phyloP scores from a whole-genome alignment of 805 yeast genomes.

The Starmerella floricola region DNA sequence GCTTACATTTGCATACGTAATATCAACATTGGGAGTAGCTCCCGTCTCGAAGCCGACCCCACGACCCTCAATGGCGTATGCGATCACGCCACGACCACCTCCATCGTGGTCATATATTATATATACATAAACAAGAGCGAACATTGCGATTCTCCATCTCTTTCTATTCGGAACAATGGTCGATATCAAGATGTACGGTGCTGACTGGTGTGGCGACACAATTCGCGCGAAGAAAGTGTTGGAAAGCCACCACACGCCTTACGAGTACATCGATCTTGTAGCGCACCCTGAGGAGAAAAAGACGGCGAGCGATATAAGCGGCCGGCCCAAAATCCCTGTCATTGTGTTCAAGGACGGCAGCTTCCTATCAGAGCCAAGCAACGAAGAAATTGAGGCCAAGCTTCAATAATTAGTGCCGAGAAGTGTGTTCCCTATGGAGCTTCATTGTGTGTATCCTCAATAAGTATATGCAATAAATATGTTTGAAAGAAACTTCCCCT shows the following conservation, averaged over 20 bases:
- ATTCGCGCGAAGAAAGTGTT: slow-evolving; percentile 19
- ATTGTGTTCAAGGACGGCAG: slow-evolving; percentile 19
- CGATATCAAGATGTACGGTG: slow-evolving; percentile 20
- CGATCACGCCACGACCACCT: no score
- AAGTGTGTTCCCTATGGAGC: no score
- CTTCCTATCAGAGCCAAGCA: slow-evolving; percentile 21
- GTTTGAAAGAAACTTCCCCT: no score
- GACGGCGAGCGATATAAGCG: slow-evolving; percentile 17
- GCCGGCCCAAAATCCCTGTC: slow-evolving; percentile 21
- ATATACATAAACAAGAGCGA: background rate
- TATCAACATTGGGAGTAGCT: no score
- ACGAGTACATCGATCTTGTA: slow-evolving; percentile 21
- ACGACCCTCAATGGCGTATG: no score
- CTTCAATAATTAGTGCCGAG: background rate
- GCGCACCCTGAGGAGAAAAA: slow-evolving; percentile 20
- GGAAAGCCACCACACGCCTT: slow-evolving; percentile 11
- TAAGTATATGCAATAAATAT: no score
- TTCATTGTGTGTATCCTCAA: no score
- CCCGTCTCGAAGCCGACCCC: no score
- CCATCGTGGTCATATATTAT: background rate
- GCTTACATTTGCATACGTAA: no score
- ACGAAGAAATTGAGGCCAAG: slow-evolving; percentile 18
- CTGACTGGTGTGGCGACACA: slow-evolving; percentile 25
- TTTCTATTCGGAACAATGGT: background rate
- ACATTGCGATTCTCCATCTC: no score